Conservation (phyloP, 148 eudicot species). For the Heliosperma pusillum region DNA sequence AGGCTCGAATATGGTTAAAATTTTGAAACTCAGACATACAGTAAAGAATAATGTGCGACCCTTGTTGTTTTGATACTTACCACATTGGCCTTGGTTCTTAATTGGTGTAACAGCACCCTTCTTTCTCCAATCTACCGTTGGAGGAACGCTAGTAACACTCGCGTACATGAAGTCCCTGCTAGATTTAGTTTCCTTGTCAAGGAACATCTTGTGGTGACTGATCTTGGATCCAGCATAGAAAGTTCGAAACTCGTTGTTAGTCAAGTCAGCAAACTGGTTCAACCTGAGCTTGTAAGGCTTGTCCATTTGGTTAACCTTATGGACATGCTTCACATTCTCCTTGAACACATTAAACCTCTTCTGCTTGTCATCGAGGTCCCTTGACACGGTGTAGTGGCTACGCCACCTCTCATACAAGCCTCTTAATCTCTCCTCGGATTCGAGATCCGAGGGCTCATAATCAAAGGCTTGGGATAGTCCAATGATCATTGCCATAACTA, state of each 20-base stretch:
- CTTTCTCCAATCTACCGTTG: conserved; percentile 34
- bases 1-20: too few species aligned
- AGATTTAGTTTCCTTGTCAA: neutral
- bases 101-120: conserved; percentile 32
- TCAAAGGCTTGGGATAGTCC: conserved; percentile 24
- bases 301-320: conserved; percentile 28
- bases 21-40: too few species aligned
- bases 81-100: conserved; percentile 35
- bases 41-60: neutral
- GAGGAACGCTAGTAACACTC: conserved; percentile 20
- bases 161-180: conserved; percentile 24
- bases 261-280: conserved; percentile 38
- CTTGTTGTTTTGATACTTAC: conserved; percentile 19
- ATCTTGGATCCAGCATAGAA: conserved; percentile 29
- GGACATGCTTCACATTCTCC: conserved; percentile 29
- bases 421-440: conserved; percentile 26
- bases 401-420: conserved; percentile 35
- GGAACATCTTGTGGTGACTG: conserved; percentile 22
- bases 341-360: conserved; percentile 39
- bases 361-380: conserved; percentile 25
- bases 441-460: conserved; percentile 24
- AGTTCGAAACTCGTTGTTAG: conserved; percentile 27
- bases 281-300: conserved; percentile 37
- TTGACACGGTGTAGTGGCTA: conserved; percentile 31
- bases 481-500: conserved; percentile 21